Percentiles rank a stretch among this genome's conserved stretches.
phyloP scores from a whole-genome alignment of 129 eudicot genomes.

The Escallonia herrerae region DNA sequence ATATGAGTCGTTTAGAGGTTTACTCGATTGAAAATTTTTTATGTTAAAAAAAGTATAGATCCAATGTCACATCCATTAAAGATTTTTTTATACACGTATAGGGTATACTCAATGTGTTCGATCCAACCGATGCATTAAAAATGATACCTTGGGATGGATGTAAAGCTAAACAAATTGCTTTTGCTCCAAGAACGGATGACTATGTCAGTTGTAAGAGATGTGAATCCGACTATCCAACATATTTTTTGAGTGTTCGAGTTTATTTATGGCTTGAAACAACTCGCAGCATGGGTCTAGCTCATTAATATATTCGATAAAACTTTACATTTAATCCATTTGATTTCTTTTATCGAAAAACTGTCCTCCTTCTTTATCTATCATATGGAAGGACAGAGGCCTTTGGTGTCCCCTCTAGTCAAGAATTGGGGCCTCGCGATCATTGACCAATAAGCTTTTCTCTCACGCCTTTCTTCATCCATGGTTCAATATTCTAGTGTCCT shows the following conservation, averaged over 20 bases:
- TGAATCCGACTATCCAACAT: conserved; percentile 4
- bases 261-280: conserved; percentile 1
- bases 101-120: neutral
- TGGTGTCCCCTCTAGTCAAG: neutral
- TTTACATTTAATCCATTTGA: no score
- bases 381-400: neutral
- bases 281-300: neutral
- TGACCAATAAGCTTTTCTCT: neutral
- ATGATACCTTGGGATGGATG: conserved; percentile 6
- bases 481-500: neutral
- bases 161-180: conserved; percentile 1
- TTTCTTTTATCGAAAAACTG: no score
- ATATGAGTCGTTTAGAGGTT: neutral
- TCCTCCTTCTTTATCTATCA: no score
- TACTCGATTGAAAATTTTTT: neutral
- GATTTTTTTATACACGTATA: no score
- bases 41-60: neutral
- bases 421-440: neutral
- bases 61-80: neutral
- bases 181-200: neutral
- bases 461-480: neutral
- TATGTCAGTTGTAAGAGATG: no score
- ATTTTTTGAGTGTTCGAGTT: conserved; percentile 11
- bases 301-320: no score
- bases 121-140: conserved; percentile 1